A percentile compares a stretch with the other conserved stretches of the same genome.
Conservation (phyloP, 1,139 yeast species). For the Taphrina flavorubra region DNA sequence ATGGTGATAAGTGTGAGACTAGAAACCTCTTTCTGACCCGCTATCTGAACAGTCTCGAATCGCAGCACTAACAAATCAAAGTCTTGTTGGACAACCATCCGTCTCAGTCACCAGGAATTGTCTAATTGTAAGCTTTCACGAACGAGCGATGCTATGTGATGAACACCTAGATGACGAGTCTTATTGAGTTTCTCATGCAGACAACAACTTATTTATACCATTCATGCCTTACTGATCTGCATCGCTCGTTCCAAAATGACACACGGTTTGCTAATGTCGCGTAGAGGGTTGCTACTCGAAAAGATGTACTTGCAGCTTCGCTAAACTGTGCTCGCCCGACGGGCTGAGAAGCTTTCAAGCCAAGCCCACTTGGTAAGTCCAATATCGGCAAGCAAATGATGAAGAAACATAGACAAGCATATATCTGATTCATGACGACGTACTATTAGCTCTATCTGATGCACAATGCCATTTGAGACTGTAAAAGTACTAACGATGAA, state of each 20-base stretch:
- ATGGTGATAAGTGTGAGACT: slow-evolving; percentile 41
- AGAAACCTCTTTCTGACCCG: slow-evolving; percentile 42
- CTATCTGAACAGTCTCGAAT: neutral
- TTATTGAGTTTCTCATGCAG: slow-evolving; percentile 41
- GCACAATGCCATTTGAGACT: slow-evolving; percentile 3
- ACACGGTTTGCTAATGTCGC: neutral
- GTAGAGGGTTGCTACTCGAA: neutral
- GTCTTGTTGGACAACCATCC: too few species aligned
- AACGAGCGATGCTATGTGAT: slow-evolving; percentile 24
- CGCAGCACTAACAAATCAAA: neutral
- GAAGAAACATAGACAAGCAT: slow-evolving; percentile 40
- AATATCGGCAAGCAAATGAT: slow-evolving; percentile 34
- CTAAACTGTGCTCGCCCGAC: too few species aligned
- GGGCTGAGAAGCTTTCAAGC: neutral
- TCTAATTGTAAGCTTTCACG: neutral
- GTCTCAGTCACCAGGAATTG: too few species aligned
- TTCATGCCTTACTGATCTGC: slow-evolving; percentile 41
- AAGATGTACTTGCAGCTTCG: too few species aligned
- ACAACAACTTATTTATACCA: slow-evolving; percentile 40
- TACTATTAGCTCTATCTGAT: slow-evolving; percentile 42
- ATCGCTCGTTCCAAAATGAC: slow-evolving; percentile 11
- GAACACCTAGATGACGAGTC: slow-evolving; percentile 41
- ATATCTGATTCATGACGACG: slow-evolving; percentile 41
- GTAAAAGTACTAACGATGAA: neutral
- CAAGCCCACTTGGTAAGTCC: neutral